Conservation (phyloP, 441 rosid species). For the Eutrema salsugineum region DNA sequence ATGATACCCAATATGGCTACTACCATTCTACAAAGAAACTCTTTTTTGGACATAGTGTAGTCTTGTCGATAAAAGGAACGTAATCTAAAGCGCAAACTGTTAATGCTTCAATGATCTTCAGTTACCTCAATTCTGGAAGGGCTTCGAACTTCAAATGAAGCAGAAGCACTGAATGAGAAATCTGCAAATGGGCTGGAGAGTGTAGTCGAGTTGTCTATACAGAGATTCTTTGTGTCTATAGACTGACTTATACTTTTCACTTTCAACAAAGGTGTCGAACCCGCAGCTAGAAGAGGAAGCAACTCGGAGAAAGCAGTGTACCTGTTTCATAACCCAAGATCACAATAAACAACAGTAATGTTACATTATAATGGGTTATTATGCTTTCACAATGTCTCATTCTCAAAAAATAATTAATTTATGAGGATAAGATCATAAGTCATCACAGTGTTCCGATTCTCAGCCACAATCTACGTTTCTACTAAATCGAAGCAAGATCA, state of each 20-base stretch:
- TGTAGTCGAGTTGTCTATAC: constrained; percentile 63
- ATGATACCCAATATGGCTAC: neutral
- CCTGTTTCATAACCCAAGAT: constrained; percentile 36
- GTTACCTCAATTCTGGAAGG: constrained; percentile 89
- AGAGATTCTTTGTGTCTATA: constrained; percentile 50
- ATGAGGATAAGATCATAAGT: neutral
- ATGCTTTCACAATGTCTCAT: neutral
- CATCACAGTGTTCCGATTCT: neutral
- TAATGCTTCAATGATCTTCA: constrained; percentile 9
- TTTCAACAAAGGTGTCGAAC: constrained; percentile 70
- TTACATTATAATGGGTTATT: neutral
- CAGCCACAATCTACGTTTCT: neutral
- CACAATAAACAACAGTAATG: neutral
- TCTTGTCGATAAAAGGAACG: neutral
- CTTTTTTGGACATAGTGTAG: neutral
- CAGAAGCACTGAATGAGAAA: constrained; percentile 82
- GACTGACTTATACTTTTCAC: constrained; percentile 65
- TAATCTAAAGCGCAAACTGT: neutral
- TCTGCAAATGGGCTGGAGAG: constrained; percentile 75
- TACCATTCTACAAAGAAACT: neutral
- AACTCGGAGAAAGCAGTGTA: constrained; percentile 95
- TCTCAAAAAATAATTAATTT: neutral
- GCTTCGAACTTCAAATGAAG: constrained; percentile 72
- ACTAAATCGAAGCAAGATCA: neutral
- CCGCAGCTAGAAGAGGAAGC: constrained; percentile 79